These are phyloP conservation scores for Platismatia glauca DNA, from an alignment of 495 filamentous ascomycete genomes.

Conservation along the genomic window DNA sequence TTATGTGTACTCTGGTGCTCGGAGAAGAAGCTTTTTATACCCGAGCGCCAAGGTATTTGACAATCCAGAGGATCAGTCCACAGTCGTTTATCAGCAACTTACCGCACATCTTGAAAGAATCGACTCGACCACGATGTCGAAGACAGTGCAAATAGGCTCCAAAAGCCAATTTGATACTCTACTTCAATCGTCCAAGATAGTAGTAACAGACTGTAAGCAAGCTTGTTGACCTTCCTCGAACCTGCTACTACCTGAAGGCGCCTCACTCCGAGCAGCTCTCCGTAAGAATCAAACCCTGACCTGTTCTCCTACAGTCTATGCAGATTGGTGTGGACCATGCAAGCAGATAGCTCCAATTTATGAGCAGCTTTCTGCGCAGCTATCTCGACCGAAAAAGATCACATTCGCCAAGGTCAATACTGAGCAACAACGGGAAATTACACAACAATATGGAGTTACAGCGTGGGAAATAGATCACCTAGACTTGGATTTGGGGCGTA, in stretches of 20 bases:
- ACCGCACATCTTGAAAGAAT: too few relatives aligned
- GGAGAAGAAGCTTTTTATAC: background rate
- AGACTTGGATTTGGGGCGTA: background rate
- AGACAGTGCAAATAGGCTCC: slow-evolving; percentile 62
- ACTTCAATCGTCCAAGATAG: slow-evolving; percentile 57
- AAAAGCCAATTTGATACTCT: slow-evolving; percentile 60
- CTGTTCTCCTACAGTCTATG: slow-evolving; percentile 54
- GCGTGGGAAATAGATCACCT: slow-evolving; percentile 41
- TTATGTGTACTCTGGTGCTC: background rate
- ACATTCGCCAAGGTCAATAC: slow-evolving; percentile 84
- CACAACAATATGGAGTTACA: slow-evolving; percentile 60
- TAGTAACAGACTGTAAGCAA: slow-evolving; percentile 76
- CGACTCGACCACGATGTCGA: slow-evolving; percentile 39
- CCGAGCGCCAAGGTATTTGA: background rate
- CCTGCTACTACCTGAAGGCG: slow-evolving; percentile 11
- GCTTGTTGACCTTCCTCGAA: slow-evolving; percentile 18
- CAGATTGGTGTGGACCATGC: slow-evolving; percentile 80
- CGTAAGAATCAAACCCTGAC: slow-evolving; percentile 46
- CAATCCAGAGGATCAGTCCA: too few relatives aligned
- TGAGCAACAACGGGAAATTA: slow-evolving; percentile 65
- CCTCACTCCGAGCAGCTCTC: slow-evolving; percentile 14
- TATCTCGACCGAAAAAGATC: slow-evolving; percentile 63
- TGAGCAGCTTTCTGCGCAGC: slow-evolving; percentile 61
- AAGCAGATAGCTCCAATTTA: slow-evolving; percentile 77
- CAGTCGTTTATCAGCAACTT: background rate